Percentiles rank a stretch among this genome's conserved stretches.
phyloP scores from a whole-genome alignment of 192 early-diverging fungal genomes.

The Podila horticola region DNA sequence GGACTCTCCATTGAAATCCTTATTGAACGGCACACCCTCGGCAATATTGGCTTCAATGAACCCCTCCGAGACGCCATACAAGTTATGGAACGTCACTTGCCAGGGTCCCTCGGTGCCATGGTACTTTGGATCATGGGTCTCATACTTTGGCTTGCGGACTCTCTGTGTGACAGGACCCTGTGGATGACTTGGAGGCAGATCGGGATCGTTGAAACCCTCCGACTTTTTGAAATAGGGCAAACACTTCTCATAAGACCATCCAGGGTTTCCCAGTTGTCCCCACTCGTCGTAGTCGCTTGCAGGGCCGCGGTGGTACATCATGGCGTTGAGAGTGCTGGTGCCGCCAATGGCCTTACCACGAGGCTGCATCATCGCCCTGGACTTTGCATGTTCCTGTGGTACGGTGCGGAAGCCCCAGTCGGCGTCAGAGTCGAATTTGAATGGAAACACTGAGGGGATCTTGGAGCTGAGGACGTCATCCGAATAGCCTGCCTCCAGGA shows the following conservation, averaged over 20 bases:
- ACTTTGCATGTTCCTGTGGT: conserved; percentile 15
- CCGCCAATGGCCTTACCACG: conserved; percentile 48
- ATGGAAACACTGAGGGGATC: conserved; percentile 12
- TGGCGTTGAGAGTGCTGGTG: conserved; percentile 40
- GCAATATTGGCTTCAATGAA: conserved; percentile 17
- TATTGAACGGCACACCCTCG: conserved; percentile 29
- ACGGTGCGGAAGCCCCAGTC: conserved; percentile 33
- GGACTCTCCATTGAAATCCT: conserved; percentile 40
- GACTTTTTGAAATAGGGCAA: conserved; percentile 19
- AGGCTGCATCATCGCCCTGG: conserved; percentile 27
- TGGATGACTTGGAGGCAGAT: conserved; percentile 6
- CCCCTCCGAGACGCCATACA: conserved; percentile 13
- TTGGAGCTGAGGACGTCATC: conserved; percentile 20
- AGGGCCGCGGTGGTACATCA: conserved; percentile 48
- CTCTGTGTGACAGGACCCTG: conserved; percentile 20
- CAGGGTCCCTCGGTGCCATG: conserved; percentile 43
- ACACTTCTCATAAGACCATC: conserved; percentile 16
- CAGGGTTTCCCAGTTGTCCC: conserved; percentile 12
- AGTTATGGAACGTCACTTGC: conserved; percentile 28
- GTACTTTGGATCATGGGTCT: conserved; percentile 24
- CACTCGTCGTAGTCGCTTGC: conserved; percentile 45
- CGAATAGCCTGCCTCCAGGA: conserved; percentile 40
- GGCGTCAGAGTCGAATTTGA: conserved; percentile 7
- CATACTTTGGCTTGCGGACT: conserved; percentile 7
- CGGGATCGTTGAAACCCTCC: conserved; percentile 33